phyloP scores from a whole-genome alignment of 108 stramenopile species.

The Nannochloropsis oceanica region DNA sequence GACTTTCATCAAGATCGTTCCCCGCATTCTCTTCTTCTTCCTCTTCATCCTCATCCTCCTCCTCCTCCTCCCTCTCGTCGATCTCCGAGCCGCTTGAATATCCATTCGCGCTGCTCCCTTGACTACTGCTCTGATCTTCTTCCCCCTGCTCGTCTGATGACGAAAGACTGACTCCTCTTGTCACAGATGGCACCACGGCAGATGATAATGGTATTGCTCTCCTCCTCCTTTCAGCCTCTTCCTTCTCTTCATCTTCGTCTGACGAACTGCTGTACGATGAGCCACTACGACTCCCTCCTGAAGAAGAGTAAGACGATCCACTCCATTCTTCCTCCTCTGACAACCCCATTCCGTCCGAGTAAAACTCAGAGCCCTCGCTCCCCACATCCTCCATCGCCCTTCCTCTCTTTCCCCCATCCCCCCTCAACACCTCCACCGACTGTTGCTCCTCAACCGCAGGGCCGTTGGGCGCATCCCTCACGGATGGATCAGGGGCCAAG shows the following conservation, averaged over 20 bases:
- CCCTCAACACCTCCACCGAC: not conserved
- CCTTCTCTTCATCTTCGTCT: not conserved
- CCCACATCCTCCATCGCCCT: not conserved
- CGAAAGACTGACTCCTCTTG: not conserved
- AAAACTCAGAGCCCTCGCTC: slow-evolving; percentile 3
- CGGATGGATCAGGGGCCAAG: slow-evolving; percentile 49
- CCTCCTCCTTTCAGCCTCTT: not conserved
- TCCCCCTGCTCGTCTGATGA: not conserved
- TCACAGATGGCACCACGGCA: no score
- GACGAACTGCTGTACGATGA: not conserved
- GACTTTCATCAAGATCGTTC: not conserved
- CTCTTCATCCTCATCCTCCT: no score
- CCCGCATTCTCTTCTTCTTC: not conserved
- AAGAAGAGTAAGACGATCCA: not conserved
- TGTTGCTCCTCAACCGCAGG: not conserved
- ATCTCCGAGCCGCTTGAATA: not conserved
- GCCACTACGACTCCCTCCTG: not conserved
- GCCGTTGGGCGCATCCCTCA: slow-evolving; percentile 47
- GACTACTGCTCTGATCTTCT: not conserved
- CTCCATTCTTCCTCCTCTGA: not conserved
- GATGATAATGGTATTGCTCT: not conserved
- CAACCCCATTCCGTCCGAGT: not conserved
- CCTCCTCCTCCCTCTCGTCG: not conserved
- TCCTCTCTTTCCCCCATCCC: not conserved
- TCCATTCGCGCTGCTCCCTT: not conserved